phyloP scores from a whole-genome alignment of 768 basidiomycete genomes.

The Daedaleopsis nitida region DNA sequence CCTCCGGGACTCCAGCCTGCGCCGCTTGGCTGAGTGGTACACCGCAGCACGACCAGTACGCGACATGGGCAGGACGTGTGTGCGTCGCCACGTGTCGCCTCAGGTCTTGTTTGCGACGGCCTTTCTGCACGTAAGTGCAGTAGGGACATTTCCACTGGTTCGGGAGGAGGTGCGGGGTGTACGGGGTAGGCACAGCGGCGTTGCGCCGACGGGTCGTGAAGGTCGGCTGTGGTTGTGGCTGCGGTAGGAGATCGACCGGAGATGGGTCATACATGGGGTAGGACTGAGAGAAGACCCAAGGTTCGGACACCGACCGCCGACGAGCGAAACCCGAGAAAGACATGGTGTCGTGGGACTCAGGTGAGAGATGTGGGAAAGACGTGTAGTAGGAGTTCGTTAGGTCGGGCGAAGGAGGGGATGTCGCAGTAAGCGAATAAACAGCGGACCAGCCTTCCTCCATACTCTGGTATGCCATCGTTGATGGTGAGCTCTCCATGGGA shows the following conservation, averaged over 20 bases:
- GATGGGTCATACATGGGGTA: neutral
- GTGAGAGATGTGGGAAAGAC: neutral
- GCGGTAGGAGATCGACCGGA: neutral
- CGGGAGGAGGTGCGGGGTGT: neutral
- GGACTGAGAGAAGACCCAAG: neutral
- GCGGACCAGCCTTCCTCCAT: no score
- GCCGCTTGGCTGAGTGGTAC: constrained; percentile 1
- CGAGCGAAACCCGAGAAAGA: neutral
- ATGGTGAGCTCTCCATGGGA: no score
- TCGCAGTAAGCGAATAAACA: neutral
- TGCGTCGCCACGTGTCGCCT: constrained; percentile 16
- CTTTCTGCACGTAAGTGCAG: constrained; percentile 12
- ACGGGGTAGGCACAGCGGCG: neutral
- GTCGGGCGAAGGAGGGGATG: neutral
- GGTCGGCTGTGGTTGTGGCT: neutral
- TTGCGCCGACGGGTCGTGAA: neutral
- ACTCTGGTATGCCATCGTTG: no score
- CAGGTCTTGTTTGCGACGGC: constrained; percentile 10
- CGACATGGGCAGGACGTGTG: neutral
- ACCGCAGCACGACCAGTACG: constrained; percentile 16
- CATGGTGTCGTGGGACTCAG: neutral
- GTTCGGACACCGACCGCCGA: neutral
- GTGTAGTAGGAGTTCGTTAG: neutral
- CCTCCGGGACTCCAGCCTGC: neutral
- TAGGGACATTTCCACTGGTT: neutral